These are phyloP conservation scores for Diversispora epigaea DNA, from an alignment of 192 early-diverging fungal genomes.

Conservation along the genomic window DNA sequence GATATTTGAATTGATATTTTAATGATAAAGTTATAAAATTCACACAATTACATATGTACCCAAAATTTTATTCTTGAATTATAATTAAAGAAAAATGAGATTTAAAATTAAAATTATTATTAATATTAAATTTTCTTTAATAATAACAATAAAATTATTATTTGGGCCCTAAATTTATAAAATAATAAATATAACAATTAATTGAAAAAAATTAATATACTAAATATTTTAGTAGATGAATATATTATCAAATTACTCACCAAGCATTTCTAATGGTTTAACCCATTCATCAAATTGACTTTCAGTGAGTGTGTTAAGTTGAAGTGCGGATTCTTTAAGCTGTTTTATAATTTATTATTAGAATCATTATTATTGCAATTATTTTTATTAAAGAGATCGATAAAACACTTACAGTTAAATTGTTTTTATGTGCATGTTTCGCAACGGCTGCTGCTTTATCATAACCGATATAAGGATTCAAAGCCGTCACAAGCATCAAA, in stretches of 20 bases:
- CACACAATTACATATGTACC: too few relatives aligned
- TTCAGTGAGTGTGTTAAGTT: conserved; percentile 78
- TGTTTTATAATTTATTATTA: conserved; percentile 54
- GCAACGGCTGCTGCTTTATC: conserved; percentile 91
- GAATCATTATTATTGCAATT: not conserved
- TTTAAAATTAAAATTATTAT: too few relatives aligned
- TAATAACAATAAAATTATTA: too few relatives aligned
- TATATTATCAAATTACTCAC: conserved; percentile 25
- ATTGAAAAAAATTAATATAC: too few relatives aligned
- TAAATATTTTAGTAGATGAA: too few relatives aligned
- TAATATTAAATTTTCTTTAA: too few relatives aligned
- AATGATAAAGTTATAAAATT: too few relatives aligned
- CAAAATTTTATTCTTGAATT: too few relatives aligned
- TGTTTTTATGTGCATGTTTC: conserved; percentile 97
- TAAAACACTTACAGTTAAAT: conserved; percentile 49
- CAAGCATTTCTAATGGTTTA: conserved; percentile 86
- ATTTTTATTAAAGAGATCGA: not conserved
- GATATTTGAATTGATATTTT: too few relatives aligned
- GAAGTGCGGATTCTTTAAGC: conserved; percentile 90
- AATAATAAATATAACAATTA: too few relatives aligned
- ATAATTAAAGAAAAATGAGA: too few relatives aligned
- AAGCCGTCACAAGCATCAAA: conserved; percentile 97
- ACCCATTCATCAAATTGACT: conserved; percentile 98
- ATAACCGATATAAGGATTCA: conserved; percentile 97
- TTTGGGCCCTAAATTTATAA: too few relatives aligned